Conservation (phyloP, 495 filamentous ascomycete genomes). For the Aspergillus carlsbadensis region DNA sequence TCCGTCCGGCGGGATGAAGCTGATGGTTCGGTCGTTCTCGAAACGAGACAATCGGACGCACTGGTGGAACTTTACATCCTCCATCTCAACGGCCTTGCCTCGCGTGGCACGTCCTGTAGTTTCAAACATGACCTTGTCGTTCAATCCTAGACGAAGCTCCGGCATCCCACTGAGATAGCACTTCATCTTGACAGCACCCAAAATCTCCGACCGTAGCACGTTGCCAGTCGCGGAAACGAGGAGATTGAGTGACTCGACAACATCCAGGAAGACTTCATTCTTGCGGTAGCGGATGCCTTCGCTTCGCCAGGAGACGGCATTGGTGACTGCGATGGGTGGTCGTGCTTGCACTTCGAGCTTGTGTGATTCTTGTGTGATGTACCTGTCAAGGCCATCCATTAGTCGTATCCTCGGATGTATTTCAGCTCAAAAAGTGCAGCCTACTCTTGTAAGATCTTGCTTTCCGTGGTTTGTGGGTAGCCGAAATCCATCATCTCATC, state of each 20-base stretch:
- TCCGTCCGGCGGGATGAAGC: conserved; percentile 97
- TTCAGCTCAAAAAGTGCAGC: conserved; percentile 1
- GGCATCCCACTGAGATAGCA: conserved; percentile 99
- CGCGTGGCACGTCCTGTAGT: conserved; percentile 91
- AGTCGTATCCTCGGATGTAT: background rate
- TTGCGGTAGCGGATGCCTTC: conserved; percentile 99
- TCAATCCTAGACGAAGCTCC: conserved; percentile 88
- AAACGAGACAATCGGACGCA: conserved; percentile 94
- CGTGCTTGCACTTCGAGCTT: conserved; percentile 97
- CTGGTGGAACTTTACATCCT: conserved; percentile 99
- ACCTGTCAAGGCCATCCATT: conserved; percentile 41
- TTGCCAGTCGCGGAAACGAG: conserved; percentile 93
- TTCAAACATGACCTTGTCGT: conserved; percentile 99
- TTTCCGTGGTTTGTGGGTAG: conserved; percentile 98
- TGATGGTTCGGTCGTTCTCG: conserved; percentile 98
- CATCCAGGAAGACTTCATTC: conserved; percentile 98
- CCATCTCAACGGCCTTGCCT: conserved; percentile 99
- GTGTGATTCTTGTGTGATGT: conserved; percentile 99
- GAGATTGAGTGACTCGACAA: conserved; percentile 95
- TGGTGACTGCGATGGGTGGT: conserved; percentile 99
- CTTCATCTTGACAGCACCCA: conserved; percentile 99
- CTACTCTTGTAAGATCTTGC: conserved; percentile 96
- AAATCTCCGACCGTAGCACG: conserved; percentile 93
- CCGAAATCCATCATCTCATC: conserved; percentile 99
- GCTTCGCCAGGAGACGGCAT: conserved; percentile 95